These are phyloP conservation scores for Mycocalia duriaeana DNA, from an alignment of 1,284 basidiomycete genomes.

Conservation along the genomic window DNA sequence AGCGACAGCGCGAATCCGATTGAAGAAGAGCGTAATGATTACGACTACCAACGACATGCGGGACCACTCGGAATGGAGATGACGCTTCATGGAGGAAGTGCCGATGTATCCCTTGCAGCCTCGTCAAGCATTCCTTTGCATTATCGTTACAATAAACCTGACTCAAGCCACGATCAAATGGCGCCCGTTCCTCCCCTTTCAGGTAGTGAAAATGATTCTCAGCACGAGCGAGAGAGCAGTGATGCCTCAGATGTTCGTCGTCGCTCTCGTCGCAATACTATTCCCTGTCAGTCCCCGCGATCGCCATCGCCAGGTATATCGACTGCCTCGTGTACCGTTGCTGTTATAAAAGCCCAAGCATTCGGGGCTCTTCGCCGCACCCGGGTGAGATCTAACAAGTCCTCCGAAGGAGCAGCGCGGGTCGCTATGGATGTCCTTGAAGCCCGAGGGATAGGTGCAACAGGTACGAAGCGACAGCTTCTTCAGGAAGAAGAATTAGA, in stretches of 20 bases:
- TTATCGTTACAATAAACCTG: slow-evolving; percentile 47
- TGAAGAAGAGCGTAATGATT: slow-evolving; percentile 54
- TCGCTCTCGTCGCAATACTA: slow-evolving; percentile 39
- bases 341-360: slow-evolving; percentile 82
- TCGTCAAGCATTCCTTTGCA: slow-evolving; percentile 51
- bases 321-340: slow-evolving; percentile 71
- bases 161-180: slow-evolving; percentile 45
- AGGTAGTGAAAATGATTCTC: slow-evolving; percentile 45
- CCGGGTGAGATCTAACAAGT: slow-evolving; percentile 63
- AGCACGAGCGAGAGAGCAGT: slow-evolving; percentile 51
- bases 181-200: slow-evolving; percentile 47
- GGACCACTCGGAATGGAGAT: slow-evolving; percentile 50
- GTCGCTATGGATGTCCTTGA: slow-evolving; percentile 75
- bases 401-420: slow-evolving; percentile 67
- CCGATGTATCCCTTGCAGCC: slow-evolving; percentile 58
- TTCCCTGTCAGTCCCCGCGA: slow-evolving; percentile 46
- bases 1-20: slow-evolving; percentile 24
- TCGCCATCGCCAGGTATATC: slow-evolving; percentile 67
- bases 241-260: slow-evolving; percentile 47
- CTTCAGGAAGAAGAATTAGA: slow-evolving; percentile 47
- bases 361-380: slow-evolving; percentile 79
- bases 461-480: slow-evolving; percentile 53
- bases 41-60: slow-evolving; percentile 58
- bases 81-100: slow-evolving; percentile 65
- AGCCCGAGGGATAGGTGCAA: slow-evolving; percentile 65